Percentiles rank a stretch among this genome's conserved stretches.
Evolutionary conservation across 495 filamentous ascomycete species (phyloP).

Genomic region (Mytilinidion resinicola): DNA sequence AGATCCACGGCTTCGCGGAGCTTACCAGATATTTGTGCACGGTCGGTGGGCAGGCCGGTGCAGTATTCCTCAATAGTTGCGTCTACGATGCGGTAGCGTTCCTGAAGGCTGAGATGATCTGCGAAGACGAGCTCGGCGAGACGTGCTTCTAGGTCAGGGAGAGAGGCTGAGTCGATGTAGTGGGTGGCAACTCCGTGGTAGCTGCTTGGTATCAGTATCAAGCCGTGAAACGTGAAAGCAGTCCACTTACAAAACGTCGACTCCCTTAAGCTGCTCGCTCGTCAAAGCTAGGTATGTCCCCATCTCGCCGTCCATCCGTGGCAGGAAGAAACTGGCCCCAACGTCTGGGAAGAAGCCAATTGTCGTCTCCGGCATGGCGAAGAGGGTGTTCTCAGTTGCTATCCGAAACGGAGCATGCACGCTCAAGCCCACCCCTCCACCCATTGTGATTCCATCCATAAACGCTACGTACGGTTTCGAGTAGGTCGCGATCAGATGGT

Average conservation of each 20-base stretch:
- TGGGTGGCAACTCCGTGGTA: conserved; percentile 86
- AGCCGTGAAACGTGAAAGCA: conserved; percentile 10
- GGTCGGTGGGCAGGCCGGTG: conserved; percentile 62
- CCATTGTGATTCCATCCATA: conserved; percentile 98
- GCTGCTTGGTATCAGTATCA: conserved; percentile 3
- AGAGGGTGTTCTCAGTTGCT: conserved; percentile 88
- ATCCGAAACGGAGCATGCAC: conserved; percentile 94
- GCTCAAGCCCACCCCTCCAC: conserved; percentile 88
- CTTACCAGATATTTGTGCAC: conserved; percentile 56
- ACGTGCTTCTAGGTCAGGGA: conserved; percentile 73
- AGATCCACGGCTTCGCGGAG: conserved; percentile 70
- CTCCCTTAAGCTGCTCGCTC: conserved; percentile 69
- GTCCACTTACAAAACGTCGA: conserved; percentile 54
- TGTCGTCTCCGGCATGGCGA: conserved; percentile 96
- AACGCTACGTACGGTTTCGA: conserved; percentile 87
- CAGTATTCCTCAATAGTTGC: conserved; percentile 85
- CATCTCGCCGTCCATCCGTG: conserved; percentile 71
- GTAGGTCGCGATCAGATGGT: conserved; percentile 94
- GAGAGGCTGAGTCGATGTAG: conserved; percentile 82
- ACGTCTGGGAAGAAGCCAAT: conserved; percentile 99
- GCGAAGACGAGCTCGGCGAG: conserved; percentile 83
- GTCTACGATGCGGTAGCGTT: conserved; percentile 67
- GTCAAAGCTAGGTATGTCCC: conserved; percentile 92
- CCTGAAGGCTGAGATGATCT: conserved; percentile 55
- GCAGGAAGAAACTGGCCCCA: conserved; percentile 89